Evolutionary conservation across 257 asterid genomes (phyloP).

Genomic region (Henckelia pumila): DNA sequence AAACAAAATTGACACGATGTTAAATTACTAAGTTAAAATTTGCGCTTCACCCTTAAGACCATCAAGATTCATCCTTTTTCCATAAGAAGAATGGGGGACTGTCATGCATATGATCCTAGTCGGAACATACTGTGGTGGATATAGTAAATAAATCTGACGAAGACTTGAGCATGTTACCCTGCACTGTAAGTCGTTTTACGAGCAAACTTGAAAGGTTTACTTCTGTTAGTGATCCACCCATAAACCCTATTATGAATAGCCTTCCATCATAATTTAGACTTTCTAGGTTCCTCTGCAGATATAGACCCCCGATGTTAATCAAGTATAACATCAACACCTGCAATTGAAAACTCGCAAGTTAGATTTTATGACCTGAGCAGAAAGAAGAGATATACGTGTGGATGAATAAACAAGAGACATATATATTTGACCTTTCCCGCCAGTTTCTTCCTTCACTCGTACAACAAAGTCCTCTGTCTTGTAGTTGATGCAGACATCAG

Average conservation of each 20-base stretch:
- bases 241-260: constrained; percentile 88
- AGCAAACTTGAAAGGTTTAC: constrained; percentile 63
- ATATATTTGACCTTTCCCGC: constrained; percentile 63
- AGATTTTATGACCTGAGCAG: neutral
- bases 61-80: constrained; percentile 10
- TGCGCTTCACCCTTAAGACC: neutral
- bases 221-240: constrained; percentile 77
- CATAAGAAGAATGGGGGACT: neutral
- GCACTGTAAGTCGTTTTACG: constrained; percentile 77
- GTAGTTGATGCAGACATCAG: constrained; percentile 94
- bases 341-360: constrained; percentile 13
- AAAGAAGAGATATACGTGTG: neutral
- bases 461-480: constrained; percentile 87
- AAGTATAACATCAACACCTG: constrained; percentile 92
- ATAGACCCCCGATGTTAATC: constrained; percentile 80
- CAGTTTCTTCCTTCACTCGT: constrained; percentile 89
- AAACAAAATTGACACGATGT: constrained; percentile 3
- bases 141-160: neutral
- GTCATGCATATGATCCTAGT: neutral
- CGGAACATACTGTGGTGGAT: neutral
- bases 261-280: constrained; percentile 76
- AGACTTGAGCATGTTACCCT: constrained; percentile 46
- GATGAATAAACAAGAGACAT: constrained; percentile 2
- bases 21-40: neutral
- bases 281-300: constrained; percentile 71